These are phyloP conservation scores for Plasmodium cynomolgi DNA, from an alignment of 169 alveolate species.

Conservation along the genomic window DNA sequence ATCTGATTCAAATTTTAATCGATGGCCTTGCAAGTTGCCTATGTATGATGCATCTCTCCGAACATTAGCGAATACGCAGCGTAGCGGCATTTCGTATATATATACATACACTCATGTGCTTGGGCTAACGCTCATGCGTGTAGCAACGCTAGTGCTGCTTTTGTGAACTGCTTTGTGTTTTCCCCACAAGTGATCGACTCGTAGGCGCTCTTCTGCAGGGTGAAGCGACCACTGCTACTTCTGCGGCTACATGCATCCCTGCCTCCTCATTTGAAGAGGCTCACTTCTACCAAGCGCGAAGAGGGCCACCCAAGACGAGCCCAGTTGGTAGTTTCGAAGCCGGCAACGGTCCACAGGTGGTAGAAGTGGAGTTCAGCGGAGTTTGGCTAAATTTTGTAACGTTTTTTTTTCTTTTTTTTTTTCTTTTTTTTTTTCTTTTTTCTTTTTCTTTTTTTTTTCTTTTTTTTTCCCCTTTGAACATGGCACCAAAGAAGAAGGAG, in stretches of 20 bases:
- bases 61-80: neutral
- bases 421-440: too few species aligned
- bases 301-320: neutral
- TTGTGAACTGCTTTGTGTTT: neutral
- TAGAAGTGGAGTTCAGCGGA: neutral
- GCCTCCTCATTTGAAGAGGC: neutral
- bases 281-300: neutral
- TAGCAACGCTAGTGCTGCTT: neutral
- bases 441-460: neutral
- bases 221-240: neutral
- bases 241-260: neutral
- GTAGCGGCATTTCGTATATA: neutral
- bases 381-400: neutral
- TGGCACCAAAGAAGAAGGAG: slow-evolving; percentile 90
- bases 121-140: neutral
- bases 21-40: neutral
- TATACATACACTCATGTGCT: neutral
- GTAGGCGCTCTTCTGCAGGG: neutral
- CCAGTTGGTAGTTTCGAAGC: neutral
- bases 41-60: neutral
- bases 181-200: neutral
- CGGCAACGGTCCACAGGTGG: neutral
- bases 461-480: neutral
- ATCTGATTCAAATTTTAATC: neutral
- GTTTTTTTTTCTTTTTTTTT: neutral